Conservation (phyloP, 306 rosid genomes). For the Inga leiocalycina region DNA sequence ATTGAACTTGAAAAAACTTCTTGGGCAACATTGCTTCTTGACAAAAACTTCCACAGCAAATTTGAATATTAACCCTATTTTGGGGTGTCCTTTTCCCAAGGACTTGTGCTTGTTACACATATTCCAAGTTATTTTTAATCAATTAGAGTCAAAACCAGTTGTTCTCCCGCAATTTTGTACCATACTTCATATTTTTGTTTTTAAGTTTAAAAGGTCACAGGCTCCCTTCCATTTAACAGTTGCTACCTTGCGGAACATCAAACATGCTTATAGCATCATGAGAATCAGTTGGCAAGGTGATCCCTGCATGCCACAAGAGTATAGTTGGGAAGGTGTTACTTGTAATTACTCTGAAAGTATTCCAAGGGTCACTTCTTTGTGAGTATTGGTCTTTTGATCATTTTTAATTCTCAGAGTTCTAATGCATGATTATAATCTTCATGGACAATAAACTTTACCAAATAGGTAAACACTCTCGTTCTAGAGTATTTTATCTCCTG, state of each 20-base stretch:
- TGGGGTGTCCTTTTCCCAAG: too few relatives aligned
- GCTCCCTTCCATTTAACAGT: neutral
- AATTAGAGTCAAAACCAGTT: neutral
- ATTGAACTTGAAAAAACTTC: too few relatives aligned
- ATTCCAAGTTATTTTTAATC: neutral
- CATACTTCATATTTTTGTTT: neutral
- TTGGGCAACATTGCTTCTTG: too few relatives aligned
- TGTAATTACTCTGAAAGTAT: neutral
- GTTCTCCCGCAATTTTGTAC: neutral
- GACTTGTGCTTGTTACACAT: too few relatives aligned
- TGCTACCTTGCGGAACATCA: neutral
- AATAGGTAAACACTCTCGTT: too few relatives aligned
- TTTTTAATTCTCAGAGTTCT: neutral
- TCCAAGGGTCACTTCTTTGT: slow-evolving; percentile 1
- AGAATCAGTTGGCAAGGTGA: neutral
- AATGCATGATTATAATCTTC: neutral
- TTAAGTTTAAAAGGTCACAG: neutral
- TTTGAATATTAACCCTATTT: too few relatives aligned
- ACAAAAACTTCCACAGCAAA: too few relatives aligned
- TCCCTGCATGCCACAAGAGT: neutral
- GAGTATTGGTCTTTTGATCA: neutral
- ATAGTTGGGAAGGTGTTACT: neutral
- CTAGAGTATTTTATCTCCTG: too few relatives aligned
- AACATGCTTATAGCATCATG: neutral
- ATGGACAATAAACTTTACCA: neutral